Evolutionary conservation across 164 flowering plant genomes (phyloP).

Genomic region (Tetracentron sinense): DNA sequence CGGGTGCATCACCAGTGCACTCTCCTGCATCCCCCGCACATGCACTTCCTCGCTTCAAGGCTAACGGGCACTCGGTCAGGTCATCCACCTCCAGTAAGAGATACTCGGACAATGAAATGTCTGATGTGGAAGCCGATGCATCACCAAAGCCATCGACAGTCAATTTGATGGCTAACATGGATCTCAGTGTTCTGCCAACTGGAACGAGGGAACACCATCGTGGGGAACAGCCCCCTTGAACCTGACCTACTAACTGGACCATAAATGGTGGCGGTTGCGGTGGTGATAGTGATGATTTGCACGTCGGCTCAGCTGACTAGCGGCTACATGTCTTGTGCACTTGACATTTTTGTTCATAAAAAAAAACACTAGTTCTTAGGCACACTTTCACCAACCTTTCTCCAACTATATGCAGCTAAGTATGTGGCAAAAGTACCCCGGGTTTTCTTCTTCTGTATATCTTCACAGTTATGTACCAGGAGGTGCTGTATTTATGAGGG

Average conservation of each 20-base stretch:
- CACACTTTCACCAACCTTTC: no score
- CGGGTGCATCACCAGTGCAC: constrained; percentile 28
- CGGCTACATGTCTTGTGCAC: no score
- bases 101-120: constrained; percentile 23
- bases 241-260: constrained; percentile 9
- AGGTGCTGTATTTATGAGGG: no score
- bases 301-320: no score
- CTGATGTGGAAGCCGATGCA: constrained; percentile 28
- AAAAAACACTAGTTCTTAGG: no score
- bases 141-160: constrained; percentile 18
- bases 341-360: no score
- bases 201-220: constrained; percentile 2
- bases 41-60: constrained; percentile 16
- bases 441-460: no score
- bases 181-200: constrained; percentile 7
- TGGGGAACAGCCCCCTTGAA: constrained; percentile 3
- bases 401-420: no score
- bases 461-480: no score
- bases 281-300: not conserved
- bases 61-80: constrained; percentile 17
- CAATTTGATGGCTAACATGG: constrained; percentile 19
- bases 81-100: not conserved
- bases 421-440: no score
- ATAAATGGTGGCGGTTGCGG: constrained; percentile 1
- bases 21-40: constrained; percentile 20